Percentiles rank a stretch among this genome's conserved stretches.
Evolutionary conservation across 2,329 filamentous ascomycete genomes (phyloP).

Genomic region (Chrysoporthe deuterocubensis): DNA sequence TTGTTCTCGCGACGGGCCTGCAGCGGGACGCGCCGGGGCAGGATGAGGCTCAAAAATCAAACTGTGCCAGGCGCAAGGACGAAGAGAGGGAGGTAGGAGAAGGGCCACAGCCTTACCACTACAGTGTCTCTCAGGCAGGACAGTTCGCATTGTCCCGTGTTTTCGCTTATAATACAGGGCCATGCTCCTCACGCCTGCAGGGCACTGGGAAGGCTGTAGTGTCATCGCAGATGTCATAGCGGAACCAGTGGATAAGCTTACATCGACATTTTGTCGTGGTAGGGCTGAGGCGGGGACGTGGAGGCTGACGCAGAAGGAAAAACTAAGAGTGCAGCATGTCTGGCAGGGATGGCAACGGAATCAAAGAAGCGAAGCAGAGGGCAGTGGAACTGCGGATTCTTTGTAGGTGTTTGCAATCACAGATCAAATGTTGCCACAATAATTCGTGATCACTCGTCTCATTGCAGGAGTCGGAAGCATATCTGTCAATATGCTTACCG

Average conservation of each 20-base stretch:
- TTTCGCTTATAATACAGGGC: neutral
- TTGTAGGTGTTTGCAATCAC: neutral
- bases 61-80: neutral
- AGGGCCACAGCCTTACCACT: neutral
- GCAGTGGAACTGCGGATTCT: neutral
- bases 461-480: neutral
- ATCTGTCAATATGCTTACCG: neutral
- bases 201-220: neutral
- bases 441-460: neutral
- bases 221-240: neutral
- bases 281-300: slow-evolving; percentile 16
- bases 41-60: neutral
- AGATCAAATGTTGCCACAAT: neutral
- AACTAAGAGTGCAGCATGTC: neutral
- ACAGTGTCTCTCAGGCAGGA: neutral
- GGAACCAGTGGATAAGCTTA: slow-evolving; percentile 15
- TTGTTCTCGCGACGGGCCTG: slow-evolving; percentile 5
- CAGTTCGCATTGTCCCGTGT: neutral
- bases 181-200: neutral
- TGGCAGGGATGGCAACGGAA: slow-evolving; percentile 6
- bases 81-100: no score
- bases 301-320: slow-evolving; percentile 5
- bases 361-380: neutral
- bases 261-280: slow-evolving; percentile 1
- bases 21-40: slow-evolving; percentile 10